Conservation (phyloP, 495 filamentous ascomycete species). For the Pseudotulostoma volvatum region DNA sequence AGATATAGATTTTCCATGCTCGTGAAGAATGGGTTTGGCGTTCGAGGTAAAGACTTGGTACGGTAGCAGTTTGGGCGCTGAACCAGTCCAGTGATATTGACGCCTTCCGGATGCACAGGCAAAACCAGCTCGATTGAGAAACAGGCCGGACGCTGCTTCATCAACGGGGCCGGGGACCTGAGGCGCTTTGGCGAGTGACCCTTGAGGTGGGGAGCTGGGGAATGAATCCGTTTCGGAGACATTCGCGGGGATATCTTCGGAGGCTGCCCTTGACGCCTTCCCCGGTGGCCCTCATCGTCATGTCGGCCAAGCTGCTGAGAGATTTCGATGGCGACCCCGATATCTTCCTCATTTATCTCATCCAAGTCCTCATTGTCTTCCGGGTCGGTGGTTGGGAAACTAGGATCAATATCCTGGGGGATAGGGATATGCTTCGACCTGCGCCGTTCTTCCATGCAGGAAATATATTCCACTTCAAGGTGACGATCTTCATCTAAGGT, state of each 20-base stretch:
- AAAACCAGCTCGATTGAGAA: conserved; percentile 16
- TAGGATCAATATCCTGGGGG: conserved; percentile 94
- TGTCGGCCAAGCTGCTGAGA: conserved; percentile 6
- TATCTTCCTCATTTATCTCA: conserved; percentile 34
- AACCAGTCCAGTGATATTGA: conserved; percentile 43
- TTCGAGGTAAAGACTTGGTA: conserved; percentile 66
- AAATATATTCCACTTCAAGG: conserved; percentile 83
- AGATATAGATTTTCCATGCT: conserved; percentile 20
- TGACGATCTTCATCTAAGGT: conserved; percentile 91
- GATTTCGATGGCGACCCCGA: neutral
- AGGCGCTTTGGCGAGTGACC: conserved; percentile 52
- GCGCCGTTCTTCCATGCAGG: conserved; percentile 63
- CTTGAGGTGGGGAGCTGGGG: conserved; percentile 44
- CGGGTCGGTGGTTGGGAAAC: conserved; percentile 83
- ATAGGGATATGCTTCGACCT: conserved; percentile 60
- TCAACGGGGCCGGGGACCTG: conserved; percentile 40
- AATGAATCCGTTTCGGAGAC: conserved; percentile 32
- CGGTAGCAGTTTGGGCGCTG: conserved; percentile 45
- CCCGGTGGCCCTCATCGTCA: conserved; percentile 22
- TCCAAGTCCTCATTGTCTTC: conserved; percentile 69
- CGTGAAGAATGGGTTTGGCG: conserved; percentile 50
- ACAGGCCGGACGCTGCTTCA: conserved; percentile 13
- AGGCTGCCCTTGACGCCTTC: conserved; percentile 13
- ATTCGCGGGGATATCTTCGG: conserved; percentile 18
- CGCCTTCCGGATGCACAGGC: conserved; percentile 14